Evolutionary conservation across 2,329 filamentous ascomycete genomes (phyloP), one percentile per base, ranked within the genome.

Genomic region (Aureobasidium pullulans): DNA sequence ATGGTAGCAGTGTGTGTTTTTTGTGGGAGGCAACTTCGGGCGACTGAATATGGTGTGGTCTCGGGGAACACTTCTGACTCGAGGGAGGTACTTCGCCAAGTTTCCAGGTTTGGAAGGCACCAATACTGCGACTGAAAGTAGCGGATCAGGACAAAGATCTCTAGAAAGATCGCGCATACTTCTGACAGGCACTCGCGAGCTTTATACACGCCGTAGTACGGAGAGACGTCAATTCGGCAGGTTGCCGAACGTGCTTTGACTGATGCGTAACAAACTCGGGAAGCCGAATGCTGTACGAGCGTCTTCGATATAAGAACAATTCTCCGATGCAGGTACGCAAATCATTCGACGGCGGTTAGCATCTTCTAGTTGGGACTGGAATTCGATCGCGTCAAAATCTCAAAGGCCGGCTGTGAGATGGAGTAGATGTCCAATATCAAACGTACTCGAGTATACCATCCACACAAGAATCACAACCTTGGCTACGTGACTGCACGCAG

Each of bases 211-310:
- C 8, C 29, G 19, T 52, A 52, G 36, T 13, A 52, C 34, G 23
- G 16, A 40, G 37, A 54, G 19, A 29, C 39, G 50, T 54, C 50
- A 54, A 54, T 43, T 28, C 50, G 50, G 50, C 50, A 54, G 37
- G 37, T 32, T 43, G 39, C 50, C 50, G 50, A 54, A 54, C 50
- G 50, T 54, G 50, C 37, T 54, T 13, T 43, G 37, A 23, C 39
- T 40, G 29, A 43, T 19, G 29, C 39, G 7, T 15, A 29, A 54
- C 39, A 54, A 34, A 39, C 29, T 42, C 28, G 28, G 39, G 50
- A 19, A 4, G 6, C 15, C 37, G 50, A 34, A 34, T 54, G 50
- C 48, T 52, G 48, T 52, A 52, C 48, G 34, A 52, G 36, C 48
- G 36, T 36, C 23, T 23, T 43, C 8, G 50, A 42, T 29, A 19